A percentile compares a stretch with the other conserved stretches of the same genome.
phyloP scores from a whole-genome alignment of 139 green algal genomes.

The Diplosphaera chodatii region DNA sequence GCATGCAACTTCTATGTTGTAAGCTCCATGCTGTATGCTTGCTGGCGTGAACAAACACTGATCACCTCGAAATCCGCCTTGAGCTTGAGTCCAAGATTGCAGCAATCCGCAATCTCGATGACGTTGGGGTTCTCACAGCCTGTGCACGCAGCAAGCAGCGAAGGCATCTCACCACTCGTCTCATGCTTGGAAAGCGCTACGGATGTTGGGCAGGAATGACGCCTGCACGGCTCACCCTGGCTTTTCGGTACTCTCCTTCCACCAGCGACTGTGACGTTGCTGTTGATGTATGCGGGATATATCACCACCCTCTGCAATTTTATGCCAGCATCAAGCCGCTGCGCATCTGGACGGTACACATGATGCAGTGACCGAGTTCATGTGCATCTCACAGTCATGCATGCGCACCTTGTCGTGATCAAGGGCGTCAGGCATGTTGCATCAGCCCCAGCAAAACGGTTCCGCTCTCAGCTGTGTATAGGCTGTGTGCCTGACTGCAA shows the following conservation, averaged over 20 bases:
- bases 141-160: conserved; percentile 15
- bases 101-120: conserved; percentile 46
- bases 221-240: conserved; percentile 17
- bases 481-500: too few relatives aligned
- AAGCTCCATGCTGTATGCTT: too few relatives aligned
- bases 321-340: too few relatives aligned
- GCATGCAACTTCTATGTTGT: too few relatives aligned
- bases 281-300: conserved; percentile 61
- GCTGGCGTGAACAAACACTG: too few relatives aligned
- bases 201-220: too few relatives aligned
- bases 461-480: too few relatives aligned
- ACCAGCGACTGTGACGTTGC: conserved; percentile 45
- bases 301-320: conserved; percentile 46
- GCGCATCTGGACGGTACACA: too few relatives aligned
- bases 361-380: too few relatives aligned
- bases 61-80: conserved; percentile 34
- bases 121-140: conserved; percentile 43
- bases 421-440: background rate
- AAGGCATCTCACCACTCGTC: background rate
- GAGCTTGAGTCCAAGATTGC: conserved; percentile 31
- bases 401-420: background rate
- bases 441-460: background rate
- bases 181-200: too few relatives aligned
- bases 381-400: too few relatives aligned
- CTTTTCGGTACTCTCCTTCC: conserved; percentile 38